Percentiles rank a stretch among this genome's conserved stretches.
Conservation (phyloP, 2,329 filamentous ascomycete genomes). For the Paecilomyces sp. region DNA sequence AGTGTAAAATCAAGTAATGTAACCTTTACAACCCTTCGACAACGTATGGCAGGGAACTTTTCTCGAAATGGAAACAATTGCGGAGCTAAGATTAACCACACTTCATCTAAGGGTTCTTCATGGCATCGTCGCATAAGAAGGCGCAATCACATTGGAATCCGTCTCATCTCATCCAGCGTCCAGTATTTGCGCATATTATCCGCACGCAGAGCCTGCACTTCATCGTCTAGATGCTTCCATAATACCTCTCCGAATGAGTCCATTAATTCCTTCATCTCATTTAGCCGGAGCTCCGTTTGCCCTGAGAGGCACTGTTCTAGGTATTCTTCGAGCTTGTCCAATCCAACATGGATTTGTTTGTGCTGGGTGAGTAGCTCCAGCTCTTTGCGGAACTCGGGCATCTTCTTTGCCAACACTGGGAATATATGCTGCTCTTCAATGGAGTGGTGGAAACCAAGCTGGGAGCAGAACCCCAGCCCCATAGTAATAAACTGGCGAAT, state of each 20-base stretch:
- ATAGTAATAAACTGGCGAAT: constrained; percentile 61
- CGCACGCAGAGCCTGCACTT: constrained; percentile 69
- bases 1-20: not conserved
- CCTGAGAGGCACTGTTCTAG: constrained; percentile 55
- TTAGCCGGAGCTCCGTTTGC: constrained; percentile 51
- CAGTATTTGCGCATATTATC: constrained; percentile 86
- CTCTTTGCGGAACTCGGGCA: constrained; percentile 67
- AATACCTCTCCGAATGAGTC: constrained; percentile 71
- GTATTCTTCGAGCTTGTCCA: constrained; percentile 62
- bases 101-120: not conserved
- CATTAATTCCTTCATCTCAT: constrained; percentile 62
- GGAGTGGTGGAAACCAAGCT: constrained; percentile 68
- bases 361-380: constrained; percentile 68
- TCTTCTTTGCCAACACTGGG: constrained; percentile 65
- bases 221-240: constrained; percentile 77
- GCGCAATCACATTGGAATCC: constrained; percentile 56
- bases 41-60: not conserved
- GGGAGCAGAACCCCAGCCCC: constrained; percentile 62
- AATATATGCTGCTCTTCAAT: constrained; percentile 82
- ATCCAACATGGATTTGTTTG: constrained; percentile 66
- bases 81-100: not conserved
- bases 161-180: constrained; percentile 65
- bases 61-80: not conserved
- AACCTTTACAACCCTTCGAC: not conserved
- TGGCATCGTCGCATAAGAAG: not conserved